Evolutionary conservation across 2,329 filamentous ascomycete genomes (phyloP), one percentile per base, ranked within the genome.

Genomic region (Calonectria pteridis): DNA sequence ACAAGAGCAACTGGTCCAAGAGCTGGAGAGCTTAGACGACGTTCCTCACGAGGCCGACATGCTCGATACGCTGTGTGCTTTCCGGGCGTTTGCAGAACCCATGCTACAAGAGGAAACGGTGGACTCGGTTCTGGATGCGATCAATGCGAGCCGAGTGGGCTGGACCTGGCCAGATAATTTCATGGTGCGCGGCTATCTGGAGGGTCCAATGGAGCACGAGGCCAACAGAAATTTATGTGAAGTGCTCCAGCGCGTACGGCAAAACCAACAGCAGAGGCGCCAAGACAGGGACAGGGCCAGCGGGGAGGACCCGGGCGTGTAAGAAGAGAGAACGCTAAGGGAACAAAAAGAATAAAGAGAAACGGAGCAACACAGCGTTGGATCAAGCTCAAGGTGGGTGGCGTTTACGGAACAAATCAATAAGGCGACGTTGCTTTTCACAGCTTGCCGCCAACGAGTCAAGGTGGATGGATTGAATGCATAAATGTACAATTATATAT

Each of bases 1-100:
- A 7, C 81, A 81, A 28, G 69, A 79, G 31, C 79, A 81, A 13
- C 71, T 84, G 40, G 77, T 84, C 6, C 83, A 85, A 20, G 84
- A 85, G 67, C 81, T 87, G 71, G 75, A 78, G 33, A 78, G 84
- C 62, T 69, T 82, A 62, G 77, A 86, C 26, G 82, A 86, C 67
- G 71, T 81, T n/a, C 82, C 84, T 35, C 62, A 75, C 6, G 79
- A 82, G 51, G 76, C 82, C 28, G 81, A 84, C 71, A 84, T 86
- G 75, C 76, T 78, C 16, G 81, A 85, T 31, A 84, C 84, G 33
- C 76, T 89, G 10, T 89, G 87, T 74, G 84, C 83, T 14, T 91
- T 90, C 79, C 85, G 87, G 16, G 84, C 87, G 5, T 86, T 89
- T 75, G 88, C 86, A 5, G 84, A 87, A 71, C 85, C 85, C 9